Conservation (phyloP, 768 basidiomycete species). For the Tubosaeta sp. region DNA sequence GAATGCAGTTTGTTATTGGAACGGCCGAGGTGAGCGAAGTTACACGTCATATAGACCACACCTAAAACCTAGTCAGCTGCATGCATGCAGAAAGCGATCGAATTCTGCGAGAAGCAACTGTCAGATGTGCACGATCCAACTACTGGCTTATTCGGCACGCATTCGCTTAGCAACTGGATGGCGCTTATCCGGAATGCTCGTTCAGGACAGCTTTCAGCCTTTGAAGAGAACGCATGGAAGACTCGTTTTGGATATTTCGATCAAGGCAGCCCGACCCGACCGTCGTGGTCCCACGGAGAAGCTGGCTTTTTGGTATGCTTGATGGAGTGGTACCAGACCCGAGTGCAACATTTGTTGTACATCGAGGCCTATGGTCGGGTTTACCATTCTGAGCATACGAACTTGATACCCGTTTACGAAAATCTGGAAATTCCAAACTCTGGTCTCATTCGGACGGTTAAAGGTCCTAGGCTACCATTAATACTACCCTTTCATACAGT, state of each 20-base stretch:
- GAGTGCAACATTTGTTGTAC: constrained; percentile 43
- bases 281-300: constrained; percentile 30
- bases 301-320: constrained; percentile 43
- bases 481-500: constrained; percentile 50
- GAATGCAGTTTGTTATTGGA: constrained; percentile 45
- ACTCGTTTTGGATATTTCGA: constrained; percentile 29
- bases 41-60: neutral
- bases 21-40: constrained; percentile 31
- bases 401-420: constrained; percentile 4
- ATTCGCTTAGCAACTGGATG: constrained; percentile 36
- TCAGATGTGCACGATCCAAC: constrained; percentile 28
- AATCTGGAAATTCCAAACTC: constrained; percentile 15
- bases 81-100: constrained; percentile 37
- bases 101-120: constrained; percentile 37
- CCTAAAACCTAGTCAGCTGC: constrained; percentile 17
- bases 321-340: constrained; percentile 39
- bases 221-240: constrained; percentile 31
- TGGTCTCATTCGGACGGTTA: constrained; percentile 20
- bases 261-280: constrained; percentile 17
- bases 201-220: constrained; percentile 19
- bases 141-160: constrained; percentile 25
- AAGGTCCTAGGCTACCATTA: constrained; percentile 33
- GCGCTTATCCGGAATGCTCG: constrained; percentile 27
- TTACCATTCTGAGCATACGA: constrained; percentile 15
- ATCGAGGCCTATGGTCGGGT: constrained; percentile 32